Percentiles rank a stretch among this genome's conserved stretches.
These are phyloP conservation scores for Stenogyne calaminthoides DNA, from an alignment of 305 asterid species.

Conservation along the genomic window DNA sequence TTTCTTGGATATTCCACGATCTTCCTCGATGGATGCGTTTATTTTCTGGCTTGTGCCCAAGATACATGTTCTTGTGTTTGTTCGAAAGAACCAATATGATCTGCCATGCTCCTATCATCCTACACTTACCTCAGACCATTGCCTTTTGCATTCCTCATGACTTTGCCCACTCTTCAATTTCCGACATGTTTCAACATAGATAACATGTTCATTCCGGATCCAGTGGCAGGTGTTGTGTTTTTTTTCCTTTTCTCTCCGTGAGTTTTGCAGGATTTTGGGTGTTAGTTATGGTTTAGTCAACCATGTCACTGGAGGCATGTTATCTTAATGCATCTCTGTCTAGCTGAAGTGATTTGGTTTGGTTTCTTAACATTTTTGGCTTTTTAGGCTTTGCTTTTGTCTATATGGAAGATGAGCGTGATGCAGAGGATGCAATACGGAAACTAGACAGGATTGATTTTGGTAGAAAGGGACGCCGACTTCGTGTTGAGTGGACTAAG, in stretches of 20 bases:
- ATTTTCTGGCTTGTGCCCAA: conserved; percentile 89
- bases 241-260: conserved; percentile 46
- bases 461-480: conserved; percentile 82
- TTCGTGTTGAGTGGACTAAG: conserved; percentile 95
- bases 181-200: conserved; percentile 88
- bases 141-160: conserved; percentile 96
- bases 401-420: conserved; percentile 96
- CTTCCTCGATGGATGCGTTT: conserved; percentile 92
- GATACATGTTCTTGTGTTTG: conserved; percentile 82
- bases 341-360: conserved; percentile 24
- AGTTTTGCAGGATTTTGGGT: conserved; percentile 55
- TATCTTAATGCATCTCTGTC: conserved; percentile 35
- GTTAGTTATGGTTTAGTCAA: conserved; percentile 44
- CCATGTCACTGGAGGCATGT: conserved; percentile 42
- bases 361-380: conserved; percentile 33
- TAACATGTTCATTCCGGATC: conserved; percentile 87
- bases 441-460: conserved; percentile 87
- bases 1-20: conserved; percentile 86
- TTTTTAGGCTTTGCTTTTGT: conserved; percentile 85
- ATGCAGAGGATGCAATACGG: conserved; percentile 91
- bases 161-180: conserved; percentile 84
- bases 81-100: conserved; percentile 86
- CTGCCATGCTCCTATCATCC: conserved; percentile 83
- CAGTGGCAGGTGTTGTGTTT: conserved; percentile 96
- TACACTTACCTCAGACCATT: conserved; percentile 83